A percentile compares a stretch with the other conserved stretches of the same genome.
phyloP scores from a whole-genome alignment of 2,329 filamentous ascomycete species.

The Phialophora tarda region DNA sequence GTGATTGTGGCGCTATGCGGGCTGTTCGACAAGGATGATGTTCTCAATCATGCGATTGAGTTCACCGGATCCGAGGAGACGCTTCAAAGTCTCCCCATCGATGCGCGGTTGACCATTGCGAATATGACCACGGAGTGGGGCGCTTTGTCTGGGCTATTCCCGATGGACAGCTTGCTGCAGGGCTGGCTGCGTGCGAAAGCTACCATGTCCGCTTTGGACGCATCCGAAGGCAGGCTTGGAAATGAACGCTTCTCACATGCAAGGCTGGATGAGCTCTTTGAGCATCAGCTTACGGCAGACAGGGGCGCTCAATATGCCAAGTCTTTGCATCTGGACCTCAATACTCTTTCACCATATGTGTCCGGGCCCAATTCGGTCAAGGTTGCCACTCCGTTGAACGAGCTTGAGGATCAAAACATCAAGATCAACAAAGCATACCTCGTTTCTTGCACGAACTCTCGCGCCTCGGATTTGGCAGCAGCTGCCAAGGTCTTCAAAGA shows the following conservation, averaged over 20 bases:
- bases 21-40: conserved; percentile 83
- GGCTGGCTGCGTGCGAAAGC: conserved; percentile 79
- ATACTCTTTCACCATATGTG: conserved; percentile 81
- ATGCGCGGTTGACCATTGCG: conserved; percentile 69
- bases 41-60: conserved; percentile 89
- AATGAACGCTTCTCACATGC: conserved; percentile 72
- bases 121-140: conserved; percentile 48
- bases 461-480: conserved; percentile 78
- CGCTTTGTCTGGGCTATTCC: conserved; percentile 72
- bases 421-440: conserved; percentile 83
- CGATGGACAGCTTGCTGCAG: conserved; percentile 74
- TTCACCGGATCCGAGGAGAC: conserved; percentile 83
- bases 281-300: conserved; percentile 72
- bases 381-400: conserved; percentile 74
- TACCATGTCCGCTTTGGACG: conserved; percentile 64
- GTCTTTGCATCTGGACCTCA: conserved; percentile 78
- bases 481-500: conserved; percentile 86
- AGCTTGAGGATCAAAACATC: conserved; percentile 76
- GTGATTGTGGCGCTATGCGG: conserved; percentile 89
- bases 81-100: conserved; percentile 71
- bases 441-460: conserved; percentile 86
- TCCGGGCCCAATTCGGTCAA: conserved; percentile 92
- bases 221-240: conserved; percentile 54
- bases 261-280: conserved; percentile 72
- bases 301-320: conserved; percentile 82